Evolutionary conservation across 2,329 filamentous ascomycete genomes (phyloP), one percentile per base, ranked within the genome.

Genomic region (Penicillium psychrosexuale): DNA sequence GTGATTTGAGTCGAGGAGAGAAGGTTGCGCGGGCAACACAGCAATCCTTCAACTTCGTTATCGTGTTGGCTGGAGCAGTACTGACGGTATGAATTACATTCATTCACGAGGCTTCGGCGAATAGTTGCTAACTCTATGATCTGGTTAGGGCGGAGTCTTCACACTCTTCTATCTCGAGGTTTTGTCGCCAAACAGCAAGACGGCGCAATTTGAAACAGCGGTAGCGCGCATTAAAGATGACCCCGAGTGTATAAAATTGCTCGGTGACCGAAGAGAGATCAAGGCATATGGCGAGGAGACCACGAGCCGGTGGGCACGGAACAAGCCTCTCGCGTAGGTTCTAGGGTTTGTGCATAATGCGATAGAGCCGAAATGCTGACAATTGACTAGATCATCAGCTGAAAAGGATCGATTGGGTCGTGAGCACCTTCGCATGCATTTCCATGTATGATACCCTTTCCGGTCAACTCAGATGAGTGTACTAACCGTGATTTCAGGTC

Each of bases 1-100:
- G 78, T 3, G 81, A 94, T 51, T 82, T 97, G 2, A 91, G 87
- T 0, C 78, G 76, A 0, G 78, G 78, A 45, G 93, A 97, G 71
- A 97, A 96, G 73, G 85, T 86, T 3, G 88, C 88, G 24, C 84
- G 93, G 37, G 89, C 91, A 8, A 93, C 90, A 0, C 92, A 97
- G 73, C 93, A 97, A 73, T 89, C 87, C 15, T 88, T 96, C 78
- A 97, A 97, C 74, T 85, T 96, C 61, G 81, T 87, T 61, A 75
- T 97, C 59, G 84, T 97, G 8, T 63, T 91, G 1, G 78, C 87
- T 8, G 93, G 93, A 27, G 75, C 92, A 11, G 81, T 85, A 33
- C 78, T 93, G 64, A 96, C 92, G 34, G 89, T 91, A 79, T 59
- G 81, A 31, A 36, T 3, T 42, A 17, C 22, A 27, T 5, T 27